Conservation (phyloP, 805 yeast species). For the Candida orba region DNA sequence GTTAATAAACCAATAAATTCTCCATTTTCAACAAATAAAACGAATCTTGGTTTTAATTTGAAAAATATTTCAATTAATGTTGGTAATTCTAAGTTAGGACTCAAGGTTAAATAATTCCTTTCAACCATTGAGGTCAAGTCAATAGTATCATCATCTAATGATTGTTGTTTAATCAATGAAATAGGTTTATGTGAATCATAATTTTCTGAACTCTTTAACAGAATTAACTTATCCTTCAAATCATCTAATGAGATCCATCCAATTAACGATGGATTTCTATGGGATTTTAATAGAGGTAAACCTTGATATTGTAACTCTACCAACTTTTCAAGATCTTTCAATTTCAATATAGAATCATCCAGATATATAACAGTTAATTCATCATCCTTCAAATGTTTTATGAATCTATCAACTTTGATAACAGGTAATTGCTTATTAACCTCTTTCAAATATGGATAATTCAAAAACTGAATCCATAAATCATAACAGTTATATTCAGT, state of each 20-base stretch:
- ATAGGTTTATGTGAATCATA: constrained; percentile 5
- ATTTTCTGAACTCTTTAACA: neutral
- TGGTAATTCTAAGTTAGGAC: constrained; percentile 17
- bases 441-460: constrained; percentile 37
- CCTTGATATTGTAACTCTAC: constrained; percentile 26
- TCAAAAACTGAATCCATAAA: constrained; percentile 36
- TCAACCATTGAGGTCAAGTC: constrained; percentile 16
- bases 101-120: constrained; percentile 12
- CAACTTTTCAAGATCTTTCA: constrained; percentile 23
- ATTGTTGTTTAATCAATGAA: constrained; percentile 1
- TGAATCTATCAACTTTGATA: constrained; percentile 26
- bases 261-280: constrained; percentile 26
- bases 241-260: constrained; percentile 39
- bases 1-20: constrained; percentile 20
- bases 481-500: constrained; percentile 61
- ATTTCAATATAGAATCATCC: constrained; percentile 23
- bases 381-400: constrained; percentile 28
- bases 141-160: neutral
- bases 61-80: constrained; percentile 24
- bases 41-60: constrained; percentile 24
- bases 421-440: constrained; percentile 35
- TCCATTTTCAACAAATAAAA: constrained; percentile 20
- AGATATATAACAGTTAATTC: constrained; percentile 23
- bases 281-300: constrained; percentile 37
- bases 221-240: constrained; percentile 24